Base-by-base conservation (phyloP, 306 rosid genomes). In the Rubus parviflorus region DNA sequence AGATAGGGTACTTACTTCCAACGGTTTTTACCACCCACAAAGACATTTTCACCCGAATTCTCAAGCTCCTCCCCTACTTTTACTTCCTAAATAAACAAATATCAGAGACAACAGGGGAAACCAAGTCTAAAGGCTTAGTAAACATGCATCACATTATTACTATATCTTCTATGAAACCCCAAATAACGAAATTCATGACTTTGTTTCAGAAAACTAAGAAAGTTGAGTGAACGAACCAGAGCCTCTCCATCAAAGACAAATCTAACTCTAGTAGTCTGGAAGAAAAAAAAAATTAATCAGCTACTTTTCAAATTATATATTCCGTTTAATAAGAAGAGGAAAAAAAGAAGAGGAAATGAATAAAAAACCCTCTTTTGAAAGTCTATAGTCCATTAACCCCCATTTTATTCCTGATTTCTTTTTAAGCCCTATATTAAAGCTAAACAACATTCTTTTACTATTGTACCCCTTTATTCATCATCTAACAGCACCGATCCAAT, bases 1-100 rank as follows among this genome's bases (percentile, higher is more conserved):
- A 37, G 69, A 46, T 67, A 70, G 58, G 53, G 25, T 66, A 82
- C 98, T 79, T 87, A 95, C 98, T 90, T 95, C 98, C 98, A 95
- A 11, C 97, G 93, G 73, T 95, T 95, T 85, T 92, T 82, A 46
- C 98, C 98, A 8, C 98, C 98, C 61, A 92, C 97, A 0, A 93
- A 93, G 73, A 78, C 98, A 84, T 95, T 95, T 83, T 95, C 97
- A 69, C 97, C 98, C 0, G 98, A 95, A 43, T 88, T 92, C 76
- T 88, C 75, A 72, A 95, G 97, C 87, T 89, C 84, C 0, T 95
- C 97, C 66, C 98, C 97, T 38, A 95, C 78, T 87, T 80, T 95
- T 47, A 95, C 97, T 86, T 92, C 98, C 98, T 95, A 83, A 75
- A 84, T 48, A 75, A 77, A 71, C 62, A 80, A 67, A 68, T 3